Evolutionary conservation across 129 eudicot species (phyloP).

Genomic region (Glebionis coronaria): DNA sequence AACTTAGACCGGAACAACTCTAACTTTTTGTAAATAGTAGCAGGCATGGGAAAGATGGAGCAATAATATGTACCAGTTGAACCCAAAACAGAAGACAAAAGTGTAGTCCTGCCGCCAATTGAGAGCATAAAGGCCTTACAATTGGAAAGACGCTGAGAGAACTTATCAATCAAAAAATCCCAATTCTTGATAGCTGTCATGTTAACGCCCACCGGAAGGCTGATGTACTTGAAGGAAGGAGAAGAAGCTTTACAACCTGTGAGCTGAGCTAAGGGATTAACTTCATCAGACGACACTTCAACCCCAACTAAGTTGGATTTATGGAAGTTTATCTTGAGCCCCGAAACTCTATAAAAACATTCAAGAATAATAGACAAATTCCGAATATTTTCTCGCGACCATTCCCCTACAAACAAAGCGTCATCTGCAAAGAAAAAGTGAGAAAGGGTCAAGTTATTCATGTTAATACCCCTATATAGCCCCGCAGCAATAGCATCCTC

Average conservation of each 20-base stretch:
- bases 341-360: background rate
- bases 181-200: background rate
- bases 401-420: background rate
- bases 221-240: background rate
- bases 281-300: background rate
- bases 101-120: background rate
- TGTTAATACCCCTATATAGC: background rate
- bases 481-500: background rate
- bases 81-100: background rate
- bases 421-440: background rate
- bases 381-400: background rate
- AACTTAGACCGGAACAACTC: background rate
- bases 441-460: background rate
- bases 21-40: too few species aligned
- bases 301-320: background rate
- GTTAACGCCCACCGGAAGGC: background rate
- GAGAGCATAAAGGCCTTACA: background rate
- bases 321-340: background rate
- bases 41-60: background rate
- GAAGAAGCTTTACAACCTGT: background rate
- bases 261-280: background rate
- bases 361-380: too few species aligned
- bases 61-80: background rate
- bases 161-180: background rate
- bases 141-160: background rate